A percentile compares a stretch with the other conserved stretches of the same genome.
These are phyloP conservation scores for Tolypocladium album DNA, from an alignment of 2,329 filamentous ascomycete species.

Conservation along the genomic window DNA sequence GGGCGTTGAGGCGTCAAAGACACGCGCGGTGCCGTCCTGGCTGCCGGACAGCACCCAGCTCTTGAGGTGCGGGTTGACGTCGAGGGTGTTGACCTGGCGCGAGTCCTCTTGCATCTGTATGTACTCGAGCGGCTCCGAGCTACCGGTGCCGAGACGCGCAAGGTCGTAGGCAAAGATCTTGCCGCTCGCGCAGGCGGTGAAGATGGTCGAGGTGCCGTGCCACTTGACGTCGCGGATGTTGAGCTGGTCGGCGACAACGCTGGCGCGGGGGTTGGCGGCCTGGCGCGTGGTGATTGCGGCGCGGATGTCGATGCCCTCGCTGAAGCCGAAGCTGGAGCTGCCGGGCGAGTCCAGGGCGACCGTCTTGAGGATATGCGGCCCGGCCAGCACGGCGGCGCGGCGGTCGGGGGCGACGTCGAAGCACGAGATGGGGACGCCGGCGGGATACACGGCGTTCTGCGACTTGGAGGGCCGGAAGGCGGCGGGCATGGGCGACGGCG, in stretches of 20 bases:
- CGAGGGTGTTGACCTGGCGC: conserved; percentile 52
- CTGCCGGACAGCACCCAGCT: conserved; percentile 51
- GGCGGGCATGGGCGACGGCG: conserved; percentile 23
- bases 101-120: conserved; percentile 51
- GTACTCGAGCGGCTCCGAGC: conserved; percentile 37
- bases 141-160: conserved; percentile 32
- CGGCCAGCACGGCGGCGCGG: conserved; percentile 44
- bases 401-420: conserved; percentile 49
- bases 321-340: conserved; percentile 29
- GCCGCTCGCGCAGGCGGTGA: conserved; percentile 53
- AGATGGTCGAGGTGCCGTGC: conserved; percentile 42
- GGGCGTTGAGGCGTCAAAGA: conserved; percentile 46
- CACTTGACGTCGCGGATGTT: conserved; percentile 55
- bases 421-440: conserved; percentile 42
- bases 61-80: conserved; percentile 49
- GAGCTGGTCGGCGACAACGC: conserved; percentile 41
- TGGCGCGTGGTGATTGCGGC: conserved; percentile 41
- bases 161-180: conserved; percentile 57
- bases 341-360: conserved; percentile 39
- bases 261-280: conserved; percentile 27
- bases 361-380: conserved; percentile 50
- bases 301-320: conserved; percentile 48
- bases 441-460: conserved; percentile 42
- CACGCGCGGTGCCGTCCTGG: conserved; percentile 52
- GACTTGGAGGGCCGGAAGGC: conserved; percentile 42